Base-by-base conservation (phyloP, 2,329 filamentous ascomycete genomes). In the Penicillium sp. region DNA sequence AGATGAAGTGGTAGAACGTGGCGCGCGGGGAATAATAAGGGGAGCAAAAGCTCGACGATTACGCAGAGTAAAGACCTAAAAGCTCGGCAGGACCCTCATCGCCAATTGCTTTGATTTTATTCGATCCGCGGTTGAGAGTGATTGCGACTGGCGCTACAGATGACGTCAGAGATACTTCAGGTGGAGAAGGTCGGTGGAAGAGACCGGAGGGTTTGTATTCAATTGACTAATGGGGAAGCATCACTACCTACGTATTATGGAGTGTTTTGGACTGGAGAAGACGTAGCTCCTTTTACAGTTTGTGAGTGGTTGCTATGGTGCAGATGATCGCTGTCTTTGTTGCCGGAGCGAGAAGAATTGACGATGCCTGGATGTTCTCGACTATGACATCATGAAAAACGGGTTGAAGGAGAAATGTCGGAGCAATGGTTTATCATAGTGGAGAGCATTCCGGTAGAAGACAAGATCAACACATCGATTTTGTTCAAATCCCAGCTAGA, bases 101-200 rank as follows among this genome's bases (percentile, higher is more conserved):
- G 16, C 35, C 35, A 39, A 39, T 33, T 25, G 10, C 17, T 26
- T 28, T 11, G 15, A n/a, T n/a, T 40, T 27, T 18, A 37, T 37
- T 41, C 15, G 34, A 41, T 29, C 29, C 32, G 9, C 30, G 23
- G 28, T 14, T 34, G 8, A n/a, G 20, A 11, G n/a, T 12, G 11
- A 18, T 32, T 12, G 18, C 25, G n/a, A 27, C 25, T 4, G 30
- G 22, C 18, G 16, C 16, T 10, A 15, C 30, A 6, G 15, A 25
- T 50, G 47, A 50, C 47, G 47, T 50, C 47, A 50, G 34, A 7
- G 39, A 47, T 37, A 35, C 40, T 41, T 37, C 30, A 23, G 15
- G 8, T 23, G 30, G 30, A 25, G 25, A 27, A 11, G 25, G 25
- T 25, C 30, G 35, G 12, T 32, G 27, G 20, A 27, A 23, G 13